Base-by-base conservation (phyloP, 208 protist genomes). In the Trypanosomatidae sp. region DNA sequence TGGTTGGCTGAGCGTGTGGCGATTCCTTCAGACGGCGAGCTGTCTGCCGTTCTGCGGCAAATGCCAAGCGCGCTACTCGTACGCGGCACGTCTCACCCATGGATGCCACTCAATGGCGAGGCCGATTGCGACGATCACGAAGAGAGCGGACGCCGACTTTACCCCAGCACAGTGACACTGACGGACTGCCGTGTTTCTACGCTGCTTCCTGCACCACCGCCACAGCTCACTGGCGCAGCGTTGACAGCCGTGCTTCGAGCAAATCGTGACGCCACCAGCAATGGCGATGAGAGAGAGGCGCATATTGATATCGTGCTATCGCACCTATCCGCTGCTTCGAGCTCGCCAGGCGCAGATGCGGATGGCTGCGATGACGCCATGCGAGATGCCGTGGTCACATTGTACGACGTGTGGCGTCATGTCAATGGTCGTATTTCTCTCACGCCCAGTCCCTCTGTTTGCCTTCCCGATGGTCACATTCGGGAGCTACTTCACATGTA, bases 1-100 rank as follows among this genome's bases (percentile, higher is more conserved):
- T 68, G 62, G 62, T 25, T 53, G 22, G 62, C 62, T 8, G 43
- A 30, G 41, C 62, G 62, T 68, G 62, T 33, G n/a, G 62, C 62
- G n/a, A 68, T 68, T 41, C 44, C 62, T 30, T 25, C 44, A 33
- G 44, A 53, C 62, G 44, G 62, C 44, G 44, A 68, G 4, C 25
- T 68, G 44, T 33, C 44, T 36, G 62, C 43, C 13, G 15, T 68
- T 47, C 62, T 68, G 41, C 62, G 62, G 43, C 62, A 68, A 12
- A 47, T 50, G 13, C 43, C 43, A 22, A 68, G 25, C 19, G 43
- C 19, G 36, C 44, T 5, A 28, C 62, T 52, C 28, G 44, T 22
- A 22, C 43, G 62, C 43, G 44, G 62, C 28, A 12, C 13, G 30
- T 41, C n/a, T 36, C 13, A 53, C 15, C 4, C 25, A 19, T n/a